A percentile compares a stretch with the other conserved stretches of the same genome.
Evolutionary conservation across 2,329 filamentous ascomycete genomes (phyloP).

Genomic region (Ophiostoma angusticollis): DNA sequence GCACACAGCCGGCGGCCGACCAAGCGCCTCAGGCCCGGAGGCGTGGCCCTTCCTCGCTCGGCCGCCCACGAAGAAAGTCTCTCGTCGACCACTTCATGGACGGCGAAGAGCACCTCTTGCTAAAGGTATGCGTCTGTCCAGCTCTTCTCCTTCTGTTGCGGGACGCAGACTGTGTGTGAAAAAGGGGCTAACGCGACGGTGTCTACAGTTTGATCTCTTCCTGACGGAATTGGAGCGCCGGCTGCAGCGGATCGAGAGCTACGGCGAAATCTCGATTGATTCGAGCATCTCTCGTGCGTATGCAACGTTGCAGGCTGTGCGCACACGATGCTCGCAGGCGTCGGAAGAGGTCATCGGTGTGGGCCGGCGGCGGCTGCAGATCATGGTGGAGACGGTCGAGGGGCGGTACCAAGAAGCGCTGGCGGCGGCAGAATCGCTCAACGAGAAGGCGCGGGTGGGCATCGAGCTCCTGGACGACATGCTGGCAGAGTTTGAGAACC

Average conservation of each 20-base stretch:
- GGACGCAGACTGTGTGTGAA: too few relatives aligned
- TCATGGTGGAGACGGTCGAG: slow-evolving; percentile 90
- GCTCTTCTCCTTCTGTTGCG: too few relatives aligned
- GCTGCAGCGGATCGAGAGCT: slow-evolving; percentile 77
- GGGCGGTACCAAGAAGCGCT: slow-evolving; percentile 76
- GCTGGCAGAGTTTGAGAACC: slow-evolving; percentile 70
- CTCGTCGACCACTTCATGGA: slow-evolving; percentile 50
- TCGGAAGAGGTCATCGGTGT: slow-evolving; percentile 84
- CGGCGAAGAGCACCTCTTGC: slow-evolving; percentile 45
- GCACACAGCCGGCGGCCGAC: slow-evolving; percentile 26
- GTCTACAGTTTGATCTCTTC: slow-evolving; percentile 57
- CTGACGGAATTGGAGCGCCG: slow-evolving; percentile 76
- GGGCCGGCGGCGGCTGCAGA: slow-evolving; percentile 67
- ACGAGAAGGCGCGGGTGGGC: slow-evolving; percentile 81
- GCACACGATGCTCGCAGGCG: slow-evolving; percentile 76
- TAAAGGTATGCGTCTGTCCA: slow-evolving; percentile 31
- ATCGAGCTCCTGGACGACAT: slow-evolving; percentile 78
- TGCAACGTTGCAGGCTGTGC: slow-evolving; percentile 71
- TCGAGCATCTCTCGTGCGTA: slow-evolving; percentile 75
- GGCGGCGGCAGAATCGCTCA: slow-evolving; percentile 70
- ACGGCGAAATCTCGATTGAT: slow-evolving; percentile 73
- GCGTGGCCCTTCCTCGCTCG: slow-evolving; percentile 44
- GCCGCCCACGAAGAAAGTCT: slow-evolving; percentile 41
- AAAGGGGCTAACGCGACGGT: too few relatives aligned
- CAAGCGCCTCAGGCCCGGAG: slow-evolving; percentile 21